phyloP scores from a whole-genome alignment of 768 basidiomycete species.

The Kwoniella newhampshirensis region DNA sequence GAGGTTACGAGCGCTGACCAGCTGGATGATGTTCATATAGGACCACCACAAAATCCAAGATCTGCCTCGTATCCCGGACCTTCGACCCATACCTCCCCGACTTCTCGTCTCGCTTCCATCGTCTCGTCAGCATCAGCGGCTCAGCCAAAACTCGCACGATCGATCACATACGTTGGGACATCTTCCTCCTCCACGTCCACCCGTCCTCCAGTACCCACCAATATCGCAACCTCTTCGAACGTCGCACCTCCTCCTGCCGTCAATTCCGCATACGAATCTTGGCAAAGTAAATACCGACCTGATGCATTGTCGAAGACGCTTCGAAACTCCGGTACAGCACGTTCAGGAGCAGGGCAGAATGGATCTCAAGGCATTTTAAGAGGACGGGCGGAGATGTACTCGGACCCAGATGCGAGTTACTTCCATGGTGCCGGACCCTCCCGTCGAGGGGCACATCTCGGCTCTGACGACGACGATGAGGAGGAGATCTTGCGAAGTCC shows the following conservation, averaged over 20 bases:
- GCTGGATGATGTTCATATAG: neutral
- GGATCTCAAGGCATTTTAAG: neutral
- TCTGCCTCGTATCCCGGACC: slow-evolving; percentile 23
- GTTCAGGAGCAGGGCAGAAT: neutral
- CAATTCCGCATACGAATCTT: neutral
- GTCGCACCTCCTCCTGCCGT: neutral
- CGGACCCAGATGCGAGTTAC: slow-evolving; percentile 20
- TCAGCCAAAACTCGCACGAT: slow-evolving; percentile 22
- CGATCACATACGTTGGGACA: slow-evolving; percentile 12
- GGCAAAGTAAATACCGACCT: slow-evolving; percentile 1
- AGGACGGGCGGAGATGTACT: slow-evolving; percentile 9
- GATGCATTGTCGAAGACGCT: slow-evolving; percentile 2
- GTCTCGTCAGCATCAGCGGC: slow-evolving; percentile 15
- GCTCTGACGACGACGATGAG: slow-evolving; percentile 17
- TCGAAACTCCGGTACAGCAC: neutral
- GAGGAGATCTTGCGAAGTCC: slow-evolving; percentile 6
- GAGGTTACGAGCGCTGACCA: neutral
- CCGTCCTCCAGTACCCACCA: neutral
- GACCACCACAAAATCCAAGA: slow-evolving; percentile 14
- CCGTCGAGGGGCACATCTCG: slow-evolving; percentile 2
- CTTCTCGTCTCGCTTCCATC: slow-evolving; percentile 21
- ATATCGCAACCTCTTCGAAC: neutral
- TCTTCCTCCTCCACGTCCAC: slow-evolving; percentile 7
- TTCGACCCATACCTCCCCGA: slow-evolving; percentile 17
- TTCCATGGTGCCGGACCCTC: slow-evolving; percentile 14